Evolutionary conservation across 257 asterid species (phyloP).

Genomic region (Fraxinus anomala): DNA sequence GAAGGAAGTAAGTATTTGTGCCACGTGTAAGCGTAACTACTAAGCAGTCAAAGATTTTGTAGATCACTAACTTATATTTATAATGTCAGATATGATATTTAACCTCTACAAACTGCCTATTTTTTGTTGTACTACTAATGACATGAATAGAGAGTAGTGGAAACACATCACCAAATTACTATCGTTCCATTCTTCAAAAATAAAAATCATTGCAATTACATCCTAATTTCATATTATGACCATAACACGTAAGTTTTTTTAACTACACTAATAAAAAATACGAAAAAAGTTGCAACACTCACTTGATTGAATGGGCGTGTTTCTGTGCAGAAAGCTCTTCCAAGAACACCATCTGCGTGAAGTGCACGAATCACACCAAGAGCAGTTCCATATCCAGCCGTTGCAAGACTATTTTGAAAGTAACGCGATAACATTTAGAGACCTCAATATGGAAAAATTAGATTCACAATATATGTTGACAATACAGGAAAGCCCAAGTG

Average conservation of each 20-base stretch:
- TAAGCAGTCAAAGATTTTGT: not conserved
- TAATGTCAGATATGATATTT: not conserved
- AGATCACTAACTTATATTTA: not conserved
- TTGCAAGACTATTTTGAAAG: slow-evolving; percentile 67
- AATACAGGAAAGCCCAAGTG: slow-evolving; percentile 1
- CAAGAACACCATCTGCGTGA: slow-evolving; percentile 65
- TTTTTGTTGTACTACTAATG: not conserved
- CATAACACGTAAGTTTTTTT: slow-evolving; percentile 3
- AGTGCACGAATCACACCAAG: slow-evolving; percentile 93
- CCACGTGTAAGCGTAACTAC: too few species aligned
- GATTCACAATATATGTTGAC: slow-evolving; percentile 18
- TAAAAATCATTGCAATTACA: not conserved
- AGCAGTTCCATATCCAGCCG: slow-evolving; percentile 99
- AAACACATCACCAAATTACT: not conserved
- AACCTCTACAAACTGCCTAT: not conserved
- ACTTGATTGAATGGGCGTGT: slow-evolving; percentile 98
- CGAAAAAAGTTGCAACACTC: slow-evolving; percentile 20
- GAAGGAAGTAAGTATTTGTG: too few species aligned
- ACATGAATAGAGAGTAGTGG: not conserved
- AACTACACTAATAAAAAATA: slow-evolving; percentile 4
- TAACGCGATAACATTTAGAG: slow-evolving; percentile 24
- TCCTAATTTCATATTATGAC: slow-evolving; percentile 13
- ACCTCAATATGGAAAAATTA: slow-evolving; percentile 15
- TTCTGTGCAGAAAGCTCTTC: slow-evolving; percentile 92
- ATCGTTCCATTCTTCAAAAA: not conserved